Evolutionary conservation across 2,329 filamentous ascomycete species (phyloP).

Genomic region (Verticillium nubilum): DNA sequence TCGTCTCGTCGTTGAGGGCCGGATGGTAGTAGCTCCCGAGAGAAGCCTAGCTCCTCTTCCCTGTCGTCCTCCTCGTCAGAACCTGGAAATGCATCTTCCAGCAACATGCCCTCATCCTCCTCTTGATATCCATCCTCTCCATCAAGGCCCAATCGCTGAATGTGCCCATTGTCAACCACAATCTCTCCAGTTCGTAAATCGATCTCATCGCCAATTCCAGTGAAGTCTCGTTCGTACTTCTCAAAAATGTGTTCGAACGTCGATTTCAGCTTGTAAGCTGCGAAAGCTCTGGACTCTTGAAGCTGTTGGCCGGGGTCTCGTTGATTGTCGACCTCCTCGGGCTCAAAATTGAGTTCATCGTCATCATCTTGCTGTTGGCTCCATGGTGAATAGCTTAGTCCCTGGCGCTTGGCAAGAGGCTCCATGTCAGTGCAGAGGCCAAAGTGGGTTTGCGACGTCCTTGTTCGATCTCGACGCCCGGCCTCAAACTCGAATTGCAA

Average conservation of each 20-base stretch:
- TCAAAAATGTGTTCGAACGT: slow-evolving; percentile 84
- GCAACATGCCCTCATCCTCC: slow-evolving; percentile 26
- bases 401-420: slow-evolving; percentile 54
- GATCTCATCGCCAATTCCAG: slow-evolving; percentile 81
- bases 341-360: slow-evolving; percentile 42
- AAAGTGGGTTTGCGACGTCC: neutral
- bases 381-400: slow-evolving; percentile 38
- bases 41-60: slow-evolving; percentile 12
- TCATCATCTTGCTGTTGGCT: slow-evolving; percentile 34
- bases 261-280: slow-evolving; percentile 70
- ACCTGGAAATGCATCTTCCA: slow-evolving; percentile 15
- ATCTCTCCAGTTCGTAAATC: slow-evolving; percentile 76
- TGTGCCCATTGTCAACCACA: slow-evolving; percentile 86
- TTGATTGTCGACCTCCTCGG: slow-evolving; percentile 39
- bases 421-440: slow-evolving; percentile 40
- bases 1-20: slow-evolving; percentile 15
- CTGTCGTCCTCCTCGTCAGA: slow-evolving; percentile 15
- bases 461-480: neutral
- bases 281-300: slow-evolving; percentile 56
- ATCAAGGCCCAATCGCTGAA: slow-evolving; percentile 34
- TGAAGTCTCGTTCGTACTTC: slow-evolving; percentile 82
- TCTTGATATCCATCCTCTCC: slow-evolving; percentile 25
- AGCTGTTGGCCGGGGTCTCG: slow-evolving; percentile 53
- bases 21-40: neutral
- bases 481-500: neutral